phyloP scores from a whole-genome alignment of 768 basidiomycete species.

The Lactarius vividus region DNA sequence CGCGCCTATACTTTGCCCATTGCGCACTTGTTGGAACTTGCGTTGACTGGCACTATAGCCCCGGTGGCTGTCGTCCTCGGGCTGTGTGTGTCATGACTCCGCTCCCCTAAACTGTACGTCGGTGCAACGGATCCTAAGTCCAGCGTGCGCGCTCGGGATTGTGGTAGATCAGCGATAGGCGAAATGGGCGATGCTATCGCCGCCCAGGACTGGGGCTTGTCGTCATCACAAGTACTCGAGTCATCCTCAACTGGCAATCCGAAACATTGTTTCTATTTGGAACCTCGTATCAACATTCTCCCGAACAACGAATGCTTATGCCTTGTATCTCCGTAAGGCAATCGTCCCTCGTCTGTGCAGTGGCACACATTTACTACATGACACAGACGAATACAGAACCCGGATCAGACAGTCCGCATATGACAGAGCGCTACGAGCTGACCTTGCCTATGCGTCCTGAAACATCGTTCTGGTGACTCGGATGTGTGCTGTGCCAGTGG shows the following conservation, averaged over 20 bases:
- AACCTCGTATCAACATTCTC: neutral
- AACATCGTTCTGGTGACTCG: neutral
- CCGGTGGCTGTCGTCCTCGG: neutral
- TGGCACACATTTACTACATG: neutral
- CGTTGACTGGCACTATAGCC: neutral
- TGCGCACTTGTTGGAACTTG: neutral
- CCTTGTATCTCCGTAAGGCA: neutral
- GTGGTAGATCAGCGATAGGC: neutral
- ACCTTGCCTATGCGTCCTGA: neutral
- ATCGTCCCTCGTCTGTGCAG: neutral
- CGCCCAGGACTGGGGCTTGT: neutral
- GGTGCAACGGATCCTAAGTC: neutral
- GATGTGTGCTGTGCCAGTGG: neutral
- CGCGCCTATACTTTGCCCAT: neutral
- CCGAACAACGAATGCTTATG: neutral
- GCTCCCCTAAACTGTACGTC: neutral
- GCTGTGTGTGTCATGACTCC: slow-evolving; percentile 6
- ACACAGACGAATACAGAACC: neutral
- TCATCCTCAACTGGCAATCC: neutral
- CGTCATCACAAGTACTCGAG: neutral
- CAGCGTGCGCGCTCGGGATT: neutral
- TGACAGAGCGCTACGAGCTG: neutral
- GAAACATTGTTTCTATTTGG: neutral
- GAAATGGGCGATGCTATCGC: neutral
- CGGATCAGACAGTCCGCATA: neutral